A percentile compares a stretch with the other conserved stretches of the same genome.
phyloP scores from a whole-genome alignment of 2,329 filamentous ascomycete species.

The Colletotrichum sp. region DNA sequence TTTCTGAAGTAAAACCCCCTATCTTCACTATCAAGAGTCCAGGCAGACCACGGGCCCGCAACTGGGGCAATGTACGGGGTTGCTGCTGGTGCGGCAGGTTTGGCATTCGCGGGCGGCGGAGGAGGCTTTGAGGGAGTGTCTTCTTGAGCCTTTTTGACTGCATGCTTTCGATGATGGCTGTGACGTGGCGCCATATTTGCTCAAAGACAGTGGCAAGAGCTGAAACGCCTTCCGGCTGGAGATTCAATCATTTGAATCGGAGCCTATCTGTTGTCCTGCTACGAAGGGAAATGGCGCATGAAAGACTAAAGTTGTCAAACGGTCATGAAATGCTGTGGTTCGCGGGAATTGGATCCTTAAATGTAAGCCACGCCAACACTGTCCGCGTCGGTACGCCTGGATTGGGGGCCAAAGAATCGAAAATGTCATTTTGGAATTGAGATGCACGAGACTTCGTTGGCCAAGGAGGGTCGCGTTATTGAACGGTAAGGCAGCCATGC shows the following conservation, averaged over 20 bases:
- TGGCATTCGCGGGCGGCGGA: fast-evolving
- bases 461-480: not conserved
- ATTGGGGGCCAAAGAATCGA: fast-evolving
- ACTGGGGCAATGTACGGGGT: not conserved
- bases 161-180: not conserved
- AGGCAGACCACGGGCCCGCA: not conserved
- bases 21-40: not conserved
- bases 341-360: fast-evolving
- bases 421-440: not conserved
- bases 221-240: not conserved
- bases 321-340: not conserved
- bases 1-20: conserved; percentile 1
- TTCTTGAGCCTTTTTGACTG: not conserved
- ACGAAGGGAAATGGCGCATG: no score
- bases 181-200: not conserved
- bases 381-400: fast-evolving
- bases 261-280: no score
- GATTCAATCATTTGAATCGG: not conserved
- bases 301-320: no score
- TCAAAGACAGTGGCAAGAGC: not conserved
- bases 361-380: fast-evolving
- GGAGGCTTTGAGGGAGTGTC: not conserved
- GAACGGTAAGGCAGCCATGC: not conserved
- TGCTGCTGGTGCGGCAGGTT: no score
- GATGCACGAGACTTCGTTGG: not conserved